Conservation (phyloP, 805 yeast species). For the Hanseniaspora valbyensis region DNA sequence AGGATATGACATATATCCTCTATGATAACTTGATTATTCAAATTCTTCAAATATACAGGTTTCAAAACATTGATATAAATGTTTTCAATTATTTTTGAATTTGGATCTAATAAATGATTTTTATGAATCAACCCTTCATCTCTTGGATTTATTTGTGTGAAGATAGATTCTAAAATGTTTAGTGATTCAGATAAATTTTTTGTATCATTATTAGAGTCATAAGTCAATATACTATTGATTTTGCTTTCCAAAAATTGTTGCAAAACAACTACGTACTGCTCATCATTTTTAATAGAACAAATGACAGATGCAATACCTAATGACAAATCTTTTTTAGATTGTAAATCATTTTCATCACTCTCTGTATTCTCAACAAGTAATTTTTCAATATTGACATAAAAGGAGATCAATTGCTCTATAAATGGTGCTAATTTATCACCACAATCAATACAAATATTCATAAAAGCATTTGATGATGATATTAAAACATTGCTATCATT, state of each 20-base stretch:
- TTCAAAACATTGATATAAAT: slow-evolving; percentile 9
- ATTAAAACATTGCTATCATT: slow-evolving; percentile 40
- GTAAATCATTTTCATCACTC: slow-evolving; percentile 60
- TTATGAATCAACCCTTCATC: background rate
- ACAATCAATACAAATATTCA: slow-evolving; percentile 92
- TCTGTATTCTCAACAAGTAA: slow-evolving; percentile 24
- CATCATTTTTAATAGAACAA: slow-evolving; percentile 6
- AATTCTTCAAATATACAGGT: slow-evolving; percentile 1
- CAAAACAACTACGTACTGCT: background rate
- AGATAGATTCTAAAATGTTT: slow-evolving; percentile 8
- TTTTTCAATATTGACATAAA: slow-evolving; percentile 35
- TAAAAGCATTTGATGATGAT: slow-evolving; percentile 87
- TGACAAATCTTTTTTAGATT: slow-evolving; percentile 81
- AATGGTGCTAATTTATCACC: slow-evolving; percentile 50
- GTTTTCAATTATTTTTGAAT: background rate
- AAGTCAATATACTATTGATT: background rate
- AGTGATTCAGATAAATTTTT: background rate
- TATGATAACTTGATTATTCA: background rate
- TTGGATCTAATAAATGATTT: slow-evolving; percentile 4
- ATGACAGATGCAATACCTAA: slow-evolving; percentile 45
- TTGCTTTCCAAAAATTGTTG: slow-evolving; percentile 6
- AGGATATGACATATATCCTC: slow-evolving; percentile 4
- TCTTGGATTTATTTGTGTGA: slow-evolving; percentile 13
- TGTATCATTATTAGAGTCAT: background rate
- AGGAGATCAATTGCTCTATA: slow-evolving; percentile 61